A percentile compares a stretch with the other conserved stretches of the same genome.
Conservation (phyloP, 179 eudicot species). For the Amaranthus tricolor region DNA sequence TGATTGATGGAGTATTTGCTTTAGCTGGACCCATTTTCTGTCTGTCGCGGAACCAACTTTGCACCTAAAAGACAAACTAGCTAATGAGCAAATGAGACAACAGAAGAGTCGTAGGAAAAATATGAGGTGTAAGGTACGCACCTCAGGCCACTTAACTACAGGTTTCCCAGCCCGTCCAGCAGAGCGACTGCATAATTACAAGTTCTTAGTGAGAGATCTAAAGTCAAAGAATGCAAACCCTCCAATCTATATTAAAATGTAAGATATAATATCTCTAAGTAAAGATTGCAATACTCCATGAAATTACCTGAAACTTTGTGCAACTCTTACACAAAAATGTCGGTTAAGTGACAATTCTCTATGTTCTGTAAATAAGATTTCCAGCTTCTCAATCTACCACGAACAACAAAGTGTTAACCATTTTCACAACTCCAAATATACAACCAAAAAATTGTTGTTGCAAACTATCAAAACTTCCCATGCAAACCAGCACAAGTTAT, state of each 20-base stretch:
- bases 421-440: conserved; percentile 3
- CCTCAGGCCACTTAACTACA: conserved; percentile 70
- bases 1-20: conserved; percentile 34
- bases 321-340: conserved; percentile 34
- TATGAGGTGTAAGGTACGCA: conserved; percentile 23
- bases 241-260: not conserved
- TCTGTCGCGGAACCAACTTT: conserved; percentile 60
- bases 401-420: conserved; percentile 3
- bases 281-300: not conserved
- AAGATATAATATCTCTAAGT: conserved; percentile 2
- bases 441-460: not conserved
- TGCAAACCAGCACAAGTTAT: not conserved
- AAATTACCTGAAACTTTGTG: conserved; percentile 32
- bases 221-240: not conserved
- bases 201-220: conserved; percentile 9
- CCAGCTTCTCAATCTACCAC: conserved; percentile 39
- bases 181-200: conserved; percentile 53
- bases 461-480: not conserved
- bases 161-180: conserved; percentile 87
- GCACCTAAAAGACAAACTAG: conserved; percentile 43
- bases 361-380: conserved; percentile 31
- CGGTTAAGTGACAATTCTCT: conserved; percentile 34
- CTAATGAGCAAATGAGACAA: conserved; percentile 13
- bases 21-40: conserved; percentile 34
- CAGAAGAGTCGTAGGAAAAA: not conserved